A percentile compares a stretch with the other conserved stretches of the same genome.
phyloP scores from a whole-genome alignment of 306 rosid species.

The Dalbergia cultrata region DNA sequence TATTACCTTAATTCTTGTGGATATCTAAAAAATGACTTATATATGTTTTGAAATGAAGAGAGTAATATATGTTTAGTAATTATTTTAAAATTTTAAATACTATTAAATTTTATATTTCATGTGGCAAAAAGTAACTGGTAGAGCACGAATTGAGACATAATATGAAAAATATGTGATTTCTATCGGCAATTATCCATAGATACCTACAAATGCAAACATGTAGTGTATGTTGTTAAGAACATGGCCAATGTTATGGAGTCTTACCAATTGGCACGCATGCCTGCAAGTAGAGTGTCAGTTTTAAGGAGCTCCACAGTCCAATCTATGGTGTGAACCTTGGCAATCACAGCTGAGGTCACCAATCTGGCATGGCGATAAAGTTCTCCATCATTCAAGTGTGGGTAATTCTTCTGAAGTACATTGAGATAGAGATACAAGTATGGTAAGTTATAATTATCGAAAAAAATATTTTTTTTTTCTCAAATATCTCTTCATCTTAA shows the following conservation, averaged over 20 bases:
- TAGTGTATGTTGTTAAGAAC: neutral
- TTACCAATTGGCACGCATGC: slow-evolving; percentile 70
- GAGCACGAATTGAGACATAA: too few relatives aligned
- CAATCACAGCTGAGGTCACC: slow-evolving; percentile 74
- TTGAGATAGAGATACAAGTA: neutral
- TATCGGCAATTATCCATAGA: too few relatives aligned
- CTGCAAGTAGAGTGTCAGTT: slow-evolving; percentile 68
- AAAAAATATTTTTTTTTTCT: too few relatives aligned
- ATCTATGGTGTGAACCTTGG: slow-evolving; percentile 72
- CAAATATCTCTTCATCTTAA: too few relatives aligned
- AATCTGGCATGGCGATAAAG: slow-evolving; percentile 67
- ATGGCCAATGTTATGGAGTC: neutral
- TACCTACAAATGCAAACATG: neutral
- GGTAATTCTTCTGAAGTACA: slow-evolving; percentile 48
- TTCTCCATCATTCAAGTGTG: slow-evolving; percentile 55
- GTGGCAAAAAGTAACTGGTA: too few relatives aligned
- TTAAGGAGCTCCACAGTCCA: slow-evolving; percentile 80
- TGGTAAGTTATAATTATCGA: neutral
- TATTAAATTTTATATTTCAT: too few relatives aligned
- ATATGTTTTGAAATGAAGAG: too few relatives aligned
- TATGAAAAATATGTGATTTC: too few relatives aligned
- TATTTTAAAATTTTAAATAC: too few relatives aligned
- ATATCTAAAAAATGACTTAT: too few relatives aligned
- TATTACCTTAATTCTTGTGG: too few relatives aligned
- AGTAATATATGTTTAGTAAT: too few relatives aligned